Percentiles rank a stretch among this genome's conserved stretches.
Conservation (phyloP, 805 yeast species). For the Myxozyma nipponensis region DNA sequence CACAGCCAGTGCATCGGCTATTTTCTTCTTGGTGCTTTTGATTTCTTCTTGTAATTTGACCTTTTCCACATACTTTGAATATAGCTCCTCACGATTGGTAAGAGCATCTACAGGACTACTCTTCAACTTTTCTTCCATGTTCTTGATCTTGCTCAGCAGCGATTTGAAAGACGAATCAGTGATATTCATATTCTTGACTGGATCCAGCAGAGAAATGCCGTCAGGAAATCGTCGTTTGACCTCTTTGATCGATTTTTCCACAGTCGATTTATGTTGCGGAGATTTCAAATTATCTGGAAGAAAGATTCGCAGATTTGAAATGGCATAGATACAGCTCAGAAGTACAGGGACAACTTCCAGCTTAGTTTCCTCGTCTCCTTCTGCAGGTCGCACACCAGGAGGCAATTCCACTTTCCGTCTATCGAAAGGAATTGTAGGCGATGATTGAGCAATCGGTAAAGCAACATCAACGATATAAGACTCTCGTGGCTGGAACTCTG, state of each 20-base stretch:
- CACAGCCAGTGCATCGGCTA: constrained; percentile 81
- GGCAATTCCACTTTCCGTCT: constrained; percentile 71
- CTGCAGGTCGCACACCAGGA: constrained; percentile 85
- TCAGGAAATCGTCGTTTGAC: constrained; percentile 80
- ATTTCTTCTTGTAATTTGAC: constrained; percentile 58
- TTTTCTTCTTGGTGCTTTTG: constrained; percentile 57
- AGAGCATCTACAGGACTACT: constrained; percentile 57
- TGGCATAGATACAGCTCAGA: constrained; percentile 63
- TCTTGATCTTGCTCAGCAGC: constrained; percentile 64
- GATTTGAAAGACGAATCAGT: constrained; percentile 69
- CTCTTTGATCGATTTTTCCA: constrained; percentile 70
- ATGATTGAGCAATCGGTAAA: constrained; percentile 66
- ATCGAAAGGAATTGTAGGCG: constrained; percentile 47
- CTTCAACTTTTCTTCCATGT: constrained; percentile 67
- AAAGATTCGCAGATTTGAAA: constrained; percentile 76
- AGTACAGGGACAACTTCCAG: constrained; percentile 83
- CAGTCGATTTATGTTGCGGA: constrained; percentile 46
- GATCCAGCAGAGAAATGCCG: constrained; percentile 89
- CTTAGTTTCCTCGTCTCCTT: constrained; percentile 60
- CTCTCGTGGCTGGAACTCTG: constrained; percentile 67
- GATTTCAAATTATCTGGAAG: constrained; percentile 68
- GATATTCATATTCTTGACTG: constrained; percentile 88
- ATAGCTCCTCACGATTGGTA: constrained; percentile 56
- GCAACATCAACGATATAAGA: constrained; percentile 84
- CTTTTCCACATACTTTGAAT: constrained; percentile 61